Conservation (phyloP, 768 basidiomycete genomes). For the Termitomyces sp. region DNA sequence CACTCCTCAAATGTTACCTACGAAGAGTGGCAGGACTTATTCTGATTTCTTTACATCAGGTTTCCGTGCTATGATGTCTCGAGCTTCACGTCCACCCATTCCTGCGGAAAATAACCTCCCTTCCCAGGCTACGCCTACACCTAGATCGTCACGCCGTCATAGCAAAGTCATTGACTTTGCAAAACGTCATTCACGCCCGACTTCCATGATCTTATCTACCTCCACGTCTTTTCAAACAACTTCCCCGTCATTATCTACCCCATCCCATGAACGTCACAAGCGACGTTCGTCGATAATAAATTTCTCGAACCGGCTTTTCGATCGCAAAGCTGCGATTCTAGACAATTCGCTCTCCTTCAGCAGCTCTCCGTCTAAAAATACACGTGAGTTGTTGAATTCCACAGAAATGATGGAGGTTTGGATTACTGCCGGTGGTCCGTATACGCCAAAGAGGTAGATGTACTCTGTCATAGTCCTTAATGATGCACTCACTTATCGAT, state of each 20-base stretch:
- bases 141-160: constrained; percentile 10
- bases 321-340: constrained; percentile 20
- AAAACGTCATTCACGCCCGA: constrained; percentile 19
- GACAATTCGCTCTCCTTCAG: constrained; percentile 21
- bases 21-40: constrained; percentile 25
- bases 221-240: constrained; percentile 4
- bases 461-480: background rate
- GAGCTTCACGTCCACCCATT: constrained; percentile 5
- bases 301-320: constrained; percentile 30
- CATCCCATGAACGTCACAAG: constrained; percentile 8
- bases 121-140: background rate
- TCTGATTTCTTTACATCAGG: constrained; percentile 47
- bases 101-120: background rate
- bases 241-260: constrained; percentile 5
- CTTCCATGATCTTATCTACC: constrained; percentile 23
- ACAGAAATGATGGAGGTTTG: constrained; percentile 23
- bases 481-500: background rate
- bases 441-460: constrained; percentile 21
- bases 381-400: constrained; percentile 9
- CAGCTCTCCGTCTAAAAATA: constrained; percentile 13
- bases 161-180: constrained; percentile 13
- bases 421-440: constrained; percentile 28
- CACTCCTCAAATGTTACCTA: constrained; percentile 12
- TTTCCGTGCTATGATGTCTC: constrained; percentile 32
- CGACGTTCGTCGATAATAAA: constrained; percentile 28